Evolutionary conservation across 495 filamentous ascomycete species (phyloP), one percentile per base, ranked within the genome.

Genomic region (Daldinia concentrica): DNA sequence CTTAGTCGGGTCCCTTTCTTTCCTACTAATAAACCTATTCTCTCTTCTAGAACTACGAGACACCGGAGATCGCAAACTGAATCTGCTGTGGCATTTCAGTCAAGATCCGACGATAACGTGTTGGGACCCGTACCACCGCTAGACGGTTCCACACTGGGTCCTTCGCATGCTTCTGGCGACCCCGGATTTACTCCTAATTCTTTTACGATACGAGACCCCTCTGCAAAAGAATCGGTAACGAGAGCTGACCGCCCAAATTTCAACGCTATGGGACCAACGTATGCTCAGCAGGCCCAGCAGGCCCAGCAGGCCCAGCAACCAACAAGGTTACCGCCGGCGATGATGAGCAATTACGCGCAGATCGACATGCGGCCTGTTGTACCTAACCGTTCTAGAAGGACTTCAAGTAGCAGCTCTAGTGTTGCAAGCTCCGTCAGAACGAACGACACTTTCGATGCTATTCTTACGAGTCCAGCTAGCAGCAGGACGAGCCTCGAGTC

Each of bases 401-500:
- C 74, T 11, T 58, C 68, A 3, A 74, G 60, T 37, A 74, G 64
- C 52, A 58, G 48, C n/a, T 78, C 76, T 5, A 78, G 71, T 58
- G 36, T 74, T 56, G 24, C 76, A 22, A 78, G 76, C 43, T 76
- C 74, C 0, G 59, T 66, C 12, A 57, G 62, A 29, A 72, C 76
- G 15, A 76, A 74, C 15, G 74, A 76, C 2, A 78, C 70, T 17
- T 78, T 78, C 51, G 76, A 78, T 52, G 74, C 67, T 7, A 78
- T 78, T 41, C 64, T 78, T 22, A 29, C 71, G 30, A 76, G 71
- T 48, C 76, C 76, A 9, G 55, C 68, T n/a, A 79, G 74, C 65
- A 84, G 80, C 70, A 78, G 74, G 51, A 81, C 81, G 24, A 83
- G 80, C 60, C 63, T 81, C 73, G 82, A 84, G 9, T 82, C 79